Evolutionary conservation across 352 stramenopile genomes (phyloP).

Genomic region (Globisporangium nagaii): DNA sequence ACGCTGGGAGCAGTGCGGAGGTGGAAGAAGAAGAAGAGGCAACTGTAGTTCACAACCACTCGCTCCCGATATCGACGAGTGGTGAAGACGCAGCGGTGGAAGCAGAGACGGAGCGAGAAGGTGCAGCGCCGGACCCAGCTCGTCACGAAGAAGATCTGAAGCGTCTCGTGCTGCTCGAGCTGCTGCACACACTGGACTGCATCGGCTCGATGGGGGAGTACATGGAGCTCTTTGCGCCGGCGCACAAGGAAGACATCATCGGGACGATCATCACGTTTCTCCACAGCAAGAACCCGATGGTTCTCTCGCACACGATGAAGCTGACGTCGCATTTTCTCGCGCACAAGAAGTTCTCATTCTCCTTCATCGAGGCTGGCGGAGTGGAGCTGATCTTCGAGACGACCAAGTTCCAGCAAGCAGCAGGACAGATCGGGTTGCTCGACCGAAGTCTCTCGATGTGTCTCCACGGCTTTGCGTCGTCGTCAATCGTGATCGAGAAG

Average conservation of each 20-base stretch:
- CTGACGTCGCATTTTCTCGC: conserved; percentile 81
- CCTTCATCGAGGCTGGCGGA: conserved; percentile 66
- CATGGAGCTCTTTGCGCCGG: conserved; percentile 75
- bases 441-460: conserved; percentile 84
- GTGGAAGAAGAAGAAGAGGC: conserved; percentile 4
- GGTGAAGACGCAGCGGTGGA: neutral
- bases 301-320: conserved; percentile 80
- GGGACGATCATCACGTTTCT: conserved; percentile 80
- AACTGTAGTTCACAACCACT: neutral
- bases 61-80: neutral
- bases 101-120: neutral
- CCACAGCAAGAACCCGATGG: conserved; percentile 74
- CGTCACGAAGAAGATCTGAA: conserved; percentile 78
- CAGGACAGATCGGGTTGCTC: conserved; percentile 49
- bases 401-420: conserved; percentile 48
- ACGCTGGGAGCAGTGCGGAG: neutral
- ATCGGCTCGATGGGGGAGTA: conserved; percentile 83
- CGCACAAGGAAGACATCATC: conserved; percentile 80
- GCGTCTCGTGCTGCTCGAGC: conserved; percentile 72
- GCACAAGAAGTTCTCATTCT: conserved; percentile 83
- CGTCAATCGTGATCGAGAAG: conserved; percentile 68
- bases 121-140: conserved; percentile 23
- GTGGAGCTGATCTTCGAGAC: conserved; percentile 67
- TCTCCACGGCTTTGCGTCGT: conserved; percentile 79
- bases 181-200: conserved; percentile 80